Percentiles rank a stretch among this genome's conserved stretches.
phyloP scores from a whole-genome alignment of 805 yeast genomes.

The Candida hungchunana region DNA sequence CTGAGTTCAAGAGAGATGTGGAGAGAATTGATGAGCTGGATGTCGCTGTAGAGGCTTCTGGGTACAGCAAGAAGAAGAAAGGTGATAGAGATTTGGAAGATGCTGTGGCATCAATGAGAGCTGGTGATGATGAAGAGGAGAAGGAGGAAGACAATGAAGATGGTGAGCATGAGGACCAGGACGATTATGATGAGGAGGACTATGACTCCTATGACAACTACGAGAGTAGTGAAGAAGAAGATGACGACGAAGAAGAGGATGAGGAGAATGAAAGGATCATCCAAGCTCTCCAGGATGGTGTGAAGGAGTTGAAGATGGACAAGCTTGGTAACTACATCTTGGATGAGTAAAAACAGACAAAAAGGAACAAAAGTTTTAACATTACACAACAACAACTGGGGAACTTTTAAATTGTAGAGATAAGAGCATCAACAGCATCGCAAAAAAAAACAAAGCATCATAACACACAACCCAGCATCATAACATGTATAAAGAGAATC shows the following conservation, averaged over 20 bases:
- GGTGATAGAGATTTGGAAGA: constrained; percentile 67
- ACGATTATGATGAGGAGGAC: constrained; percentile 33
- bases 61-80: constrained; percentile 55
- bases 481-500: too few relatives aligned
- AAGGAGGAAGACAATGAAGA: constrained; percentile 22
- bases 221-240: constrained; percentile 29
- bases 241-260: constrained; percentile 33
- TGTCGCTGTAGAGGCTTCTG: constrained; percentile 88
- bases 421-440: not conserved
- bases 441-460: too few relatives aligned
- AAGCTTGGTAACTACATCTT: constrained; percentile 77
- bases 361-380: too few relatives aligned
- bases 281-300: constrained; percentile 63
- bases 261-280: constrained; percentile 60
- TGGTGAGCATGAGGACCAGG: constrained; percentile 42
- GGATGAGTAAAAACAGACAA: constrained; percentile 38
- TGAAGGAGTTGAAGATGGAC: constrained; percentile 68
- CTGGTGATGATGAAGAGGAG: constrained; percentile 31
- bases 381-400: too few relatives aligned
- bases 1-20: constrained; percentile 75
- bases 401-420: too few relatives aligned
- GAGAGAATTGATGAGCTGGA: constrained; percentile 67
- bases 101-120: constrained; percentile 68
- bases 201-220: constrained; percentile 42
- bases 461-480: too few relatives aligned